Base-by-base conservation (phyloP, 1,139 yeast genomes). In the Blastobotrys arbuscula region DNA sequence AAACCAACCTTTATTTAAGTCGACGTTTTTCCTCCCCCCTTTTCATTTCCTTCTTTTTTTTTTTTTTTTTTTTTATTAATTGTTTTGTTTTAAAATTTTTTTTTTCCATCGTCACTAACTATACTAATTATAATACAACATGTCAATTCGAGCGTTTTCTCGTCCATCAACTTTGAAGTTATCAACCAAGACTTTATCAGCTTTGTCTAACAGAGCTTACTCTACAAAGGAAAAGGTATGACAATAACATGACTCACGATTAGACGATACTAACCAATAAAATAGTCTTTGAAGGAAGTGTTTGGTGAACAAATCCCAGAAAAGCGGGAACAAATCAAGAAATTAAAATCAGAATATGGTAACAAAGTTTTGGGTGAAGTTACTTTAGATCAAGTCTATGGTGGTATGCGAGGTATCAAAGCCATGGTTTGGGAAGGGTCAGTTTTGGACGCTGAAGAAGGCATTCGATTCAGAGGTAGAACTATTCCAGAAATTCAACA, bases 401-500 rank as follows among this genome's bases (percentile, higher is more conserved):
- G 97, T 78, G 98, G 98, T 80, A 88, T 87, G 96, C 84, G 97
- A 75, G 97, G 97, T 72, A 86, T 90, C 75, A 87, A 87, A 75
- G 96, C 96, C 66, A 78, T 92, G 63, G 97, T 92, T 54, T 92
- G 97, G 97, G 97, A 92, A 78, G 98, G 98, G 65, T 90, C 97
- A 51, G 98, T 92, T 50, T 79, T 92, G 70, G 98, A 92, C 74
- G 95, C 98, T 61, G 84, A 84, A 60, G 98, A 92, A 75, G 98
- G 98, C 67, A 92, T 92, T 70, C 84, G 97, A 70, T 92, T 92
- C 82, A 88, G 97, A 77, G 97, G 97, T 65, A 81, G 84, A 74
- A 90, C 98, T 64, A 92, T 92, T 63, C 97, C 97, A 59, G 97
- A 92, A 65, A 81, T 90, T 69, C 95, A 87, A 73, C 77, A 80